Conservation (phyloP, 192 early-diverging fungal species). For the Coemansia umbellata region DNA sequence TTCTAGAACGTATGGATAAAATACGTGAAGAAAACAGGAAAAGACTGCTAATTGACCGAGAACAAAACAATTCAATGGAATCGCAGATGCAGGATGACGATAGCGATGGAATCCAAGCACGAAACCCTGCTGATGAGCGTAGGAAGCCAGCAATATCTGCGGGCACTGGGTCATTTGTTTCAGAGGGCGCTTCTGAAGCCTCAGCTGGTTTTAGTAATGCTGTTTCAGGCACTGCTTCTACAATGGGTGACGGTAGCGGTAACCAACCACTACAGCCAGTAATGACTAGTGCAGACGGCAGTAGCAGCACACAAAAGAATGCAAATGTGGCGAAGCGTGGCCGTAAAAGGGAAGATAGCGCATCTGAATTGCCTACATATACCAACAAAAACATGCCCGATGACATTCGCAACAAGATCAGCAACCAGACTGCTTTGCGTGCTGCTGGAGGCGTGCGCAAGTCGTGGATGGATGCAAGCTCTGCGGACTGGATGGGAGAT, state of each 20-base stretch:
- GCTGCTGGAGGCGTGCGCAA: constrained; percentile 55
- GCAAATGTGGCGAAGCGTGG: constrained; percentile 29
- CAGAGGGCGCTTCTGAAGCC: constrained; percentile 1
- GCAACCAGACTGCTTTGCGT: constrained; percentile 57
- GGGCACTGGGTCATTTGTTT: neutral
- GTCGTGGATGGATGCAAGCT: constrained; percentile 54
- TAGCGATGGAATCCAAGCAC: neutral
- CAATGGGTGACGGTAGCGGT: constrained; percentile 14
- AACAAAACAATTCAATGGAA: constrained; percentile 34
- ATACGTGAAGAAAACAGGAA: constrained; percentile 62
- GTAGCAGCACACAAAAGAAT: neutral
- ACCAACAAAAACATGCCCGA: constrained; percentile 52
- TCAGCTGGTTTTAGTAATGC: neutral
- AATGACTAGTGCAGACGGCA: neutral
- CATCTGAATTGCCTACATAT: constrained; percentile 31
- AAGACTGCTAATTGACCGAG: constrained; percentile 43
- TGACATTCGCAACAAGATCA: constrained; percentile 53
- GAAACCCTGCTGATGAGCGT: neutral
- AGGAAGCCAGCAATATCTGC: neutral
- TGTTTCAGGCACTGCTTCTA: neutral
- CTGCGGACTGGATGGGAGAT: constrained; percentile 19
- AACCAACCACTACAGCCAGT: neutral
- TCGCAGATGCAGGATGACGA: constrained; percentile 16
- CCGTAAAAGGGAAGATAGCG: constrained; percentile 48
- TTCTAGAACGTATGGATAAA: constrained; percentile 65